Base-by-base conservation (phyloP, 2,329 filamentous ascomycete species). In the Huntiella omanensis region DNA sequence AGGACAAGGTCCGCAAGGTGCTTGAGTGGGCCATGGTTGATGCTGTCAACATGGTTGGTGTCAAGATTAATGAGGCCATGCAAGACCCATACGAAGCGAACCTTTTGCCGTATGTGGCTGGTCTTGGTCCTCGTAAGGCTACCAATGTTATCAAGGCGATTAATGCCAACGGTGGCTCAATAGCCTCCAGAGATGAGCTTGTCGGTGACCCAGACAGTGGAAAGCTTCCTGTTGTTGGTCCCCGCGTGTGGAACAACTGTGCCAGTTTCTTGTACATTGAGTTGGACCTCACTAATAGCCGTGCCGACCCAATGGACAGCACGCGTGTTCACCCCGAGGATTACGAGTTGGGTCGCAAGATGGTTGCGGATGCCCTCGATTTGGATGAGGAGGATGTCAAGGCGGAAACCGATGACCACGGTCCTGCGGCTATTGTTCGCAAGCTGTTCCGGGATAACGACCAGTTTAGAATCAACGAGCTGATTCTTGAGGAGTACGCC, bases 321-420 rank as follows among this genome's bases (percentile, higher is more conserved):
- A 98, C 91, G 40, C 83, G 91, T 66, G 86, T 98, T 13, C 91
- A 98, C 57, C 91, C 91, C 1, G 91, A 98, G 65, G 91, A 98
- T 59, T 98, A 98, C 61, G 91, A 98, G 54, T 79, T 98, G 51
- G 91, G 86, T 42, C 83, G 88, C 54, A 98, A 98, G 64, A 96
- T 98, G 80, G 91, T 91, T 15, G 91, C 91, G 3, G 91, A 98
- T 67, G 91, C 91, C 12, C 69, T 98, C 41, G 88, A 95, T 59
- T 71, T 98, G 53, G 91, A 98, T 55, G 91, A 98, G 63, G 91
- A 98, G 65, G 91, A 98, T 56, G 85, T 98, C 58, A 92, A 94
- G 62, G 85, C 83, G 1, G 87, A 96, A 63, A 82, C 81, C 4
- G 84, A 93, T 53, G 85, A 95, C 57, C 84, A 86, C 52, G 91